Conservation (phyloP, 305 asterid genomes). For the Solanum hybrid region DNA sequence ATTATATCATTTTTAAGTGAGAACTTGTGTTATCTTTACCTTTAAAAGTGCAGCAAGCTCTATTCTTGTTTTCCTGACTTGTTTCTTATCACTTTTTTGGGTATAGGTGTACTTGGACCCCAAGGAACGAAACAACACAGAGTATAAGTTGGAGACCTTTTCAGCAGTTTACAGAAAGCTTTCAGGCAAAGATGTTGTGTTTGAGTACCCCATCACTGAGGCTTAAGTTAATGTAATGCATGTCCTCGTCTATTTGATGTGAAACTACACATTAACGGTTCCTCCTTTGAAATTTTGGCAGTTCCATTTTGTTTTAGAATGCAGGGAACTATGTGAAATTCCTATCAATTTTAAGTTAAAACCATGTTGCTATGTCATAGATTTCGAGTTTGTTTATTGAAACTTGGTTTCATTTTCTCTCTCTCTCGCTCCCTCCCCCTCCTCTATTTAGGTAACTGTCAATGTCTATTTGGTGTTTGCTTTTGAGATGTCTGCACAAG, state of each 20-base stretch:
- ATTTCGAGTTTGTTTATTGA: background rate
- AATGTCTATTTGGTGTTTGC: background rate
- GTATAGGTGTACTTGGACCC: conserved; percentile 15
- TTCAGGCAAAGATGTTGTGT: conserved; percentile 16
- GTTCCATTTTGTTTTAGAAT: conserved; percentile 3
- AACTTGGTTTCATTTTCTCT: background rate
- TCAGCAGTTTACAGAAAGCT: conserved; percentile 17
- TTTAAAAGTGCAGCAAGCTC: background rate
- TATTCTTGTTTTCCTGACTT: background rate
- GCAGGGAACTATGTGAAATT: conserved; percentile 5
- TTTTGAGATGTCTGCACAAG: background rate
- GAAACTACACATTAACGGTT: background rate
- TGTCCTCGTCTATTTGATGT: background rate
- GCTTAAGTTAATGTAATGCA: background rate
- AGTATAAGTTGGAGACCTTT: conserved; percentile 15
- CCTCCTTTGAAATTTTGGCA: conserved; percentile 7
- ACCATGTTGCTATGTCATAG: background rate
- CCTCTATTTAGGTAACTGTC: background rate
- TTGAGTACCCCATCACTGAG: conserved; percentile 13
- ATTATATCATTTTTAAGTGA: background rate
- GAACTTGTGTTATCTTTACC: background rate
- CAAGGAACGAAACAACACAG: conserved; percentile 11
- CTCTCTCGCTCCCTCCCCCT: no score
- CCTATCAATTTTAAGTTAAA: background rate
- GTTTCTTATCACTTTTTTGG: background rate